Evolutionary conservation across 2,329 filamentous ascomycete genomes (phyloP).

Genomic region (Aspergillus quadricinctus): DNA sequence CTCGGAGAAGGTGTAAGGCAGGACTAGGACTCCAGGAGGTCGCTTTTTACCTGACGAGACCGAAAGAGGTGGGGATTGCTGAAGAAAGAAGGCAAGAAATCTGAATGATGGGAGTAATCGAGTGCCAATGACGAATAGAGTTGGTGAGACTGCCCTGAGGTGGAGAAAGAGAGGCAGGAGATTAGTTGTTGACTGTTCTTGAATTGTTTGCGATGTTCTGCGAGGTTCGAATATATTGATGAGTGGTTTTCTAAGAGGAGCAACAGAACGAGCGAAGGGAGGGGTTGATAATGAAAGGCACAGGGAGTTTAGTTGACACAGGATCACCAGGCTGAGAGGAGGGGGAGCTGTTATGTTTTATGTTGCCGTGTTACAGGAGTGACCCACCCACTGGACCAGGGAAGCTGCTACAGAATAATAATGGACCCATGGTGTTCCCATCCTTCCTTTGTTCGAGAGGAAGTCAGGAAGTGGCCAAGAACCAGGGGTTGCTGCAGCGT

Average conservation of each 20-base stretch:
- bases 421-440: conserved; percentile 7
- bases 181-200: conserved; percentile 7
- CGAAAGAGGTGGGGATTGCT: conserved; percentile 8
- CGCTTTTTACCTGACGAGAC: not conserved
- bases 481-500: conserved; percentile 5
- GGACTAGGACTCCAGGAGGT: not conserved
- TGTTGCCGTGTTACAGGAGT: conserved; percentile 24
- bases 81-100: conserved; percentile 5
- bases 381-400: conserved; percentile 22
- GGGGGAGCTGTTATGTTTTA: conserved; percentile 25
- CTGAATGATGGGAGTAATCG: not conserved
- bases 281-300: not conserved
- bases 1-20: not conserved
- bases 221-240: conserved; percentile 1
- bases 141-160: conserved; percentile 14
- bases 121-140: not conserved
- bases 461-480: conserved; percentile 18
- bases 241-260: not conserved
- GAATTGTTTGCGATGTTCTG: conserved; percentile 2
- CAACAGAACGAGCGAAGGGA: not conserved
- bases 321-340: conserved; percentile 17
- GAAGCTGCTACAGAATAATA: conserved; percentile 20
- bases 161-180: conserved; percentile 6
- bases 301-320: not conserved
- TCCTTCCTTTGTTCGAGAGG: conserved; percentile 1